These are phyloP conservation scores for Gossypium australe DNA, from an alignment of 345 rosid genomes.

Conservation along the genomic window DNA sequence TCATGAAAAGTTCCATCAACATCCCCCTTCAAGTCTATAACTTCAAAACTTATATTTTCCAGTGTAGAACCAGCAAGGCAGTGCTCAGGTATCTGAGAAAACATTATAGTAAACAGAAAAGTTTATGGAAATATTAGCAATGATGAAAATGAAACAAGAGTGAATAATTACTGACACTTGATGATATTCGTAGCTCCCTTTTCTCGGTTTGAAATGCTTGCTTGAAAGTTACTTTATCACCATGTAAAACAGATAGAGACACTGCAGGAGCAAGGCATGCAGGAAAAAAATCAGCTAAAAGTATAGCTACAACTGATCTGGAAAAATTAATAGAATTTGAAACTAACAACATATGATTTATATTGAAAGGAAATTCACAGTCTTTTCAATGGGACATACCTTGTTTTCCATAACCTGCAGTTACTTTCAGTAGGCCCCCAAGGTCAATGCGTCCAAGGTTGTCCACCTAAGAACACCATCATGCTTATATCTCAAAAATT, in stretches of 20 bases:
- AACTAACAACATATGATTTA: not conserved
- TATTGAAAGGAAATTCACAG: not conserved
- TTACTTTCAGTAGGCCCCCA: constrained; percentile 54
- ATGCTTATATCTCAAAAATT: not conserved
- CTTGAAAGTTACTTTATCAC: constrained; percentile 27
- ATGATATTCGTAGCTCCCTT: constrained; percentile 41
- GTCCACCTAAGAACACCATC: constrained; percentile 36
- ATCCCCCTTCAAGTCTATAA: constrained; percentile 38
- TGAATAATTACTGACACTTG: constrained; percentile 29
- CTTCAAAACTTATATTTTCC: constrained; percentile 36
- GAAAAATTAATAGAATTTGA: not conserved
- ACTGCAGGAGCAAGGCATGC: constrained; percentile 29
- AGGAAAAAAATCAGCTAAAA: not conserved
- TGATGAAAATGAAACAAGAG: not conserved
- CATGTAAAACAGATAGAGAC: constrained; percentile 32
- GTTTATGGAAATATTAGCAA: not conserved
- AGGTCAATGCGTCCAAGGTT: constrained; percentile 52
- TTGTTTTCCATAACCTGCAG: constrained; percentile 45
- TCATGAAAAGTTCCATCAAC: constrained; percentile 43
- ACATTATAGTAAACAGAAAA: not conserved
- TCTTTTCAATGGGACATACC: constrained; percentile 28
- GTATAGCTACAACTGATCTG: too few species aligned
- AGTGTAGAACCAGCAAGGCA: constrained; percentile 44
- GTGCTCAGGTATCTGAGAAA: constrained; percentile 35
- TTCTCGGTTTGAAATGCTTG: constrained; percentile 32